phyloP scores from a whole-genome alignment of 768 basidiomycete genomes.

The Boletus vinaceobasis region DNA sequence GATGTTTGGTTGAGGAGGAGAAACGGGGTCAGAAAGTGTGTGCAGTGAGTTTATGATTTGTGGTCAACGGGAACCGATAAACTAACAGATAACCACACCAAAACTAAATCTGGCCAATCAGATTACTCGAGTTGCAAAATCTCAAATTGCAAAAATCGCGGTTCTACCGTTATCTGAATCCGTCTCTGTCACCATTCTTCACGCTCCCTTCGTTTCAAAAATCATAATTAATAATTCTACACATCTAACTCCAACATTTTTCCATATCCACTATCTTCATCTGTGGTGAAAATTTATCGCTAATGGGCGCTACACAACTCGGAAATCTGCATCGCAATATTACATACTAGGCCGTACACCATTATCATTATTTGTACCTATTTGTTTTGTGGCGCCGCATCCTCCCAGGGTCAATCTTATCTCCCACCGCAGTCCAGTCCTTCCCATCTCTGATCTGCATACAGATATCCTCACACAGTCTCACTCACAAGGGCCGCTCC shows the following conservation, averaged over 20 bases:
- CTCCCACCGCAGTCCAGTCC: conserved; percentile 18
- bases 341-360: conserved; percentile 22
- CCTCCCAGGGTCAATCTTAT: conserved; percentile 33
- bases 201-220: not conserved
- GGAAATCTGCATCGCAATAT: conserved; percentile 28
- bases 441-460: conserved; percentile 14
- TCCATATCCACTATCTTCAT: conserved; percentile 11
- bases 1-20: conserved; percentile 20
- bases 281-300: conserved; percentile 27
- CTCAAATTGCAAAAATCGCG: conserved; percentile 19
- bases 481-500: not conserved
- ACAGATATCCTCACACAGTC: not conserved
- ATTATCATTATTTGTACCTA: conserved; percentile 16
- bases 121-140: conserved; percentile 31
- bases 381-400: conserved; percentile 25
- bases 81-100: conserved; percentile 35
- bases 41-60: conserved; percentile 34
- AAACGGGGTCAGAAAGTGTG: conserved; percentile 25
- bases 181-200: not conserved
- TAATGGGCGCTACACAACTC: conserved; percentile 25
- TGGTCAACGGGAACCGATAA: conserved; percentile 37
- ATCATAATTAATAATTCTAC: not conserved
- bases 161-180: not conserved
- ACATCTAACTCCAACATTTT: not conserved
- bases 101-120: conserved; percentile 35